Evolutionary conservation across 331 rosid genomes (phyloP).

Genomic region (Erythrophleum ivorense): DNA sequence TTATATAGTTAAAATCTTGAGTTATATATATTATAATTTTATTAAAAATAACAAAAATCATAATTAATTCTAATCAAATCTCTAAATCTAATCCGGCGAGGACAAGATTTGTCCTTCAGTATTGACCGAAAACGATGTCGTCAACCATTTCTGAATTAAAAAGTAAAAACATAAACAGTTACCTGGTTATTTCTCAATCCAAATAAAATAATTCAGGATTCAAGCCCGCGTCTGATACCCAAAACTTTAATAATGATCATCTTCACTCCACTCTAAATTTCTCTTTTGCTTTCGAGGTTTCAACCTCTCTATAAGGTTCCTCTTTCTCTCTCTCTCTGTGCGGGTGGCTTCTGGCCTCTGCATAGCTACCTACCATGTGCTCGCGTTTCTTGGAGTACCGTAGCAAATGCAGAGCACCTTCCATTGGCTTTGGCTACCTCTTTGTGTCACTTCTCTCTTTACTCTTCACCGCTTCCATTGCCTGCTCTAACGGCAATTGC

Average conservation of each 20-base stretch:
- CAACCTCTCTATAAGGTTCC: neutral
- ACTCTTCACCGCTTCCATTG: constrained; percentile 48
- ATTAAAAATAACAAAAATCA: too few relatives aligned
- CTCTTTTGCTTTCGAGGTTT: constrained; percentile 16
- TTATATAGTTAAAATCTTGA: too few relatives aligned
- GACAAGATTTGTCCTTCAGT: neutral
- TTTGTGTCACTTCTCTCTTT: constrained; percentile 47
- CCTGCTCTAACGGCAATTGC: constrained; percentile 81
- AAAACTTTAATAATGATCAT: constrained; percentile 22
- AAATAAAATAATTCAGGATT: neutral
- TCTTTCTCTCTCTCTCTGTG: neutral
- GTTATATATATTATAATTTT: too few relatives aligned
- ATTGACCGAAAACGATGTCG: neutral
- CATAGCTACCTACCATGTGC: constrained; percentile 58
- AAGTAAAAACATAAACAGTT: neutral
- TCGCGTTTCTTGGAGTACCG: constrained; percentile 47
- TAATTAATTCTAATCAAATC: neutral
- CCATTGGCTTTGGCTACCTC: constrained; percentile 41
- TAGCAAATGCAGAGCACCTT: constrained; percentile 45
- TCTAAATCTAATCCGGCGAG: neutral
- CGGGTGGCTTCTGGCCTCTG: constrained; percentile 27
- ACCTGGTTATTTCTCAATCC: neutral
- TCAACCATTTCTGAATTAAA: neutral
- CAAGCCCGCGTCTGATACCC: constrained; percentile 57
- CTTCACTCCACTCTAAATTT: constrained; percentile 36